These are phyloP conservation scores for Dimargaris xerosporica DNA, from an alignment of 192 early-diverging fungal species.

Conservation along the genomic window DNA sequence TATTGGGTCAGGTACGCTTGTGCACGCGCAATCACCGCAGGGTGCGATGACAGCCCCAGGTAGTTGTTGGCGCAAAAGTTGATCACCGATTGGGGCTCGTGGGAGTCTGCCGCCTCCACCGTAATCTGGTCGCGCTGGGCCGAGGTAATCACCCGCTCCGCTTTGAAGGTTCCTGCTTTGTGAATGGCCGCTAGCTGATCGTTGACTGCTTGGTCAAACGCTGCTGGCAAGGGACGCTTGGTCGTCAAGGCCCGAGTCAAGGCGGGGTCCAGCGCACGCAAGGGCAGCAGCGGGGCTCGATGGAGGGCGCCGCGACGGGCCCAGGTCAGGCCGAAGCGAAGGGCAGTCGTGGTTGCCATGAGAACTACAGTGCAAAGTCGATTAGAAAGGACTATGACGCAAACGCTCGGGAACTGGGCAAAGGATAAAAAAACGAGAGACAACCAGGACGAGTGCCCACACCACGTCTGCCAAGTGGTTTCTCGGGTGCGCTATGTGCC, in stretches of 20 bases:
- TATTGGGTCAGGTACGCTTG: slow-evolving; percentile 35
- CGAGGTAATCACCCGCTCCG: slow-evolving; percentile 42
- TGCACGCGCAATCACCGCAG: slow-evolving; percentile 34
- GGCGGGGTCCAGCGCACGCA: no score
- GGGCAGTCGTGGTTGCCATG: no score
- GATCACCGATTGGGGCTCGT: slow-evolving; percentile 22
- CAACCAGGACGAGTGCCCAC: no score
- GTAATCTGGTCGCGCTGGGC: slow-evolving; percentile 35
- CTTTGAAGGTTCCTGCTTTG: slow-evolving; percentile 47
- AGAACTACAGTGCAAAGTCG: no score
- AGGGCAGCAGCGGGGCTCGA: neutral
- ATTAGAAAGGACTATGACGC: no score
- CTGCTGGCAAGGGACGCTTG: neutral
- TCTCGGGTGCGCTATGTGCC: no score
- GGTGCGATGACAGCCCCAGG: slow-evolving; percentile 42
- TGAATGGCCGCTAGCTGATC: slow-evolving; percentile 35
- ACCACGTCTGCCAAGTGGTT: no score
- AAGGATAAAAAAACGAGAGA: no score
- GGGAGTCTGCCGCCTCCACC: slow-evolving; percentile 24
- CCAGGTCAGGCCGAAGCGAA: neutral
- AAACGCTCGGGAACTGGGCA: no score
- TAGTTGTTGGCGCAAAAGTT: slow-evolving; percentile 67
- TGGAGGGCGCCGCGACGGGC: no score
- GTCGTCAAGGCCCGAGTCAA: neutral
- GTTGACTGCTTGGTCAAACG: slow-evolving; percentile 14